phyloP scores from a whole-genome alignment of 2,329 filamentous ascomycete genomes.

The Pseudocercospora vitis region DNA sequence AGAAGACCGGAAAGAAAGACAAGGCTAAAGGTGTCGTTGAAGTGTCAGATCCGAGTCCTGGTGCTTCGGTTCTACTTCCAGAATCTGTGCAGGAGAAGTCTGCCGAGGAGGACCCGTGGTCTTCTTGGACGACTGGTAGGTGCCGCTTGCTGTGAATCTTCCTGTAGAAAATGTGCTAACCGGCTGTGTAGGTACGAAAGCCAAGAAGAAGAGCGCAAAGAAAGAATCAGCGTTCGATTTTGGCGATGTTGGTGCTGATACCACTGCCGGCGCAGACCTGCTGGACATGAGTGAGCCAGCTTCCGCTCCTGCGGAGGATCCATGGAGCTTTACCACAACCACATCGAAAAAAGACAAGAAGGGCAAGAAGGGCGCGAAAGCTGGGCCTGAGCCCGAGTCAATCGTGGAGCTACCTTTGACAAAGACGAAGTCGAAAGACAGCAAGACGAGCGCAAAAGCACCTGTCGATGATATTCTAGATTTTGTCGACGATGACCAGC shows the following conservation, averaged over 20 bases:
- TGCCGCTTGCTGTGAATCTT: conserved; percentile 2
- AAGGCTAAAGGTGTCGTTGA: conserved; percentile 46
- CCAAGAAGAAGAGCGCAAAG: conserved; percentile 58
- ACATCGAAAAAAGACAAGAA: conserved; percentile 43
- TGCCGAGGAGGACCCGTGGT: conserved; percentile 38
- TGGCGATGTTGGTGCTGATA: conserved; percentile 33
- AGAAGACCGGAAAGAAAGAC: conserved; percentile 51
- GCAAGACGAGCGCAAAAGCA: conserved; percentile 30
- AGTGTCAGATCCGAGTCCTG: conserved; percentile 34
- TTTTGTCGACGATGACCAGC: conserved; percentile 28
- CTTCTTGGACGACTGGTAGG: conserved; percentile 27
- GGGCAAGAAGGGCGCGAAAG: conserved; percentile 34
- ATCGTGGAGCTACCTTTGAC: conserved; percentile 33
- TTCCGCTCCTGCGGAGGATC: conserved; percentile 29
- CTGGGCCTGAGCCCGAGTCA: conserved; percentile 34
- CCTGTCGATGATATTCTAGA: conserved; percentile 32
- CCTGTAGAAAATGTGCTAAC: conserved; percentile 10
- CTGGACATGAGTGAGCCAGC: conserved; percentile 25
- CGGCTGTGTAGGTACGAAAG: conserved; percentile 50
- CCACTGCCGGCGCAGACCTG: conserved; percentile 22
- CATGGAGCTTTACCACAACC: conserved; percentile 31
- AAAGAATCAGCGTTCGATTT: conserved; percentile 22
- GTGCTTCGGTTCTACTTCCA: conserved; percentile 44
- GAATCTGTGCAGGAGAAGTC: conserved; percentile 41
- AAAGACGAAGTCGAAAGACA: conserved; percentile 39